Conservation (phyloP, 441 rosid genomes). For the Populus hybrid region DNA sequence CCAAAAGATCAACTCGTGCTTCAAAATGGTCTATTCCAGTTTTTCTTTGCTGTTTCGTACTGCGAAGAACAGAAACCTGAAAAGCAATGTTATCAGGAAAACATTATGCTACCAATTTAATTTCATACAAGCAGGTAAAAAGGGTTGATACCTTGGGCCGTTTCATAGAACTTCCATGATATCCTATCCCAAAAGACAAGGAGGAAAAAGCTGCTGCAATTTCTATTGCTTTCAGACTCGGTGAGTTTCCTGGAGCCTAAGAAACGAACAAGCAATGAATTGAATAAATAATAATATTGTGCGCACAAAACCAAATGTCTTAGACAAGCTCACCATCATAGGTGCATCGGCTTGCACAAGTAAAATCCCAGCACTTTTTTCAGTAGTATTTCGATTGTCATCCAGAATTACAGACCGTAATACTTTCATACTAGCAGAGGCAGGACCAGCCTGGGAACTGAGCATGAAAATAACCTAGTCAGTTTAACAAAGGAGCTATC, state of each 20-base stretch:
- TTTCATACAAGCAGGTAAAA: neutral
- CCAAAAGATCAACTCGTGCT: slow-evolving; percentile 69
- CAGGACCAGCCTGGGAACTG: slow-evolving; percentile 92
- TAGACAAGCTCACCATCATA: slow-evolving; percentile 37
- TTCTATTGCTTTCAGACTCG: slow-evolving; percentile 70
- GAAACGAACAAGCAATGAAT: slow-evolving; percentile 10
- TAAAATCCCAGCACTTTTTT: slow-evolving; percentile 70
- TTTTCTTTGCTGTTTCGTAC: slow-evolving; percentile 33
- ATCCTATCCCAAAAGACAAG: slow-evolving; percentile 83
- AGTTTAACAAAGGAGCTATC: neutral
- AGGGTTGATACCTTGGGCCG: slow-evolving; percentile 69
- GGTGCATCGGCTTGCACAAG: slow-evolving; percentile 82
- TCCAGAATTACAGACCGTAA: slow-evolving; percentile 50
- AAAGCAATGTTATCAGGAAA: neutral
- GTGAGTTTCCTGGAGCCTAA: slow-evolving; percentile 49
- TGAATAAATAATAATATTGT: slow-evolving; percentile 2
- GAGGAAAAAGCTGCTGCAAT: slow-evolving; percentile 87
- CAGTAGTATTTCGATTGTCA: slow-evolving; percentile 35
- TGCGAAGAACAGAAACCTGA: slow-evolving; percentile 74
- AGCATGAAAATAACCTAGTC: slow-evolving; percentile 21
- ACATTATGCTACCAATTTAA: neutral
- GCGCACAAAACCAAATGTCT: neutral
- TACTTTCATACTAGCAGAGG: slow-evolving; percentile 77
- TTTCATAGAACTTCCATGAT: slow-evolving; percentile 70
- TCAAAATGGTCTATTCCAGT: slow-evolving; percentile 64